A percentile compares a stretch with the other conserved stretches of the same genome.
Conservation (phyloP, 176 grass and related monocot genomes). For the Otatea glauca region DNA sequence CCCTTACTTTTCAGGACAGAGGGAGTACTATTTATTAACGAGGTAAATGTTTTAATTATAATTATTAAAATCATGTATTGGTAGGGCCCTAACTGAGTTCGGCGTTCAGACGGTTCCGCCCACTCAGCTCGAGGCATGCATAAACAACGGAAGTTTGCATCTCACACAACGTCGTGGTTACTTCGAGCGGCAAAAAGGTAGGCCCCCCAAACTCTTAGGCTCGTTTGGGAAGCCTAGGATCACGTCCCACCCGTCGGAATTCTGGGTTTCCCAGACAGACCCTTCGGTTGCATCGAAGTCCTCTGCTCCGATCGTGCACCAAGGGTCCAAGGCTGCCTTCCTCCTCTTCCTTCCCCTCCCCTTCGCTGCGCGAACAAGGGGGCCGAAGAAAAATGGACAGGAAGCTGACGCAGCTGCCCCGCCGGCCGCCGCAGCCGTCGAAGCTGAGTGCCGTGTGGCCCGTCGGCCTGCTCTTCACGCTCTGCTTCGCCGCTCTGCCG, state of each 20-base stretch:
- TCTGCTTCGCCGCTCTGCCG: constrained; percentile 58
- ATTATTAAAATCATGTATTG: too few relatives aligned
- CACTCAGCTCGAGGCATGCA: background rate
- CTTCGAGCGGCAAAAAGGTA: constrained; percentile 45
- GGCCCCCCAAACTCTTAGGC: background rate
- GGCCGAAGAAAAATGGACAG: background rate
- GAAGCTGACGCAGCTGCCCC: background rate
- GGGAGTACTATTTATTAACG: too few relatives aligned
- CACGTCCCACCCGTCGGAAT: too few relatives aligned
- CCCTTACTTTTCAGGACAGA: too few relatives aligned
- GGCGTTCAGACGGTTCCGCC: background rate
- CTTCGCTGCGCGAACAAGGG: background rate
- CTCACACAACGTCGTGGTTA: constrained; percentile 38
- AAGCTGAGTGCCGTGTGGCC: constrained; percentile 26
- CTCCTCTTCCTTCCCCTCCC: background rate
- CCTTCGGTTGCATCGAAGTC: background rate
- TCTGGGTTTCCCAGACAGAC: too few relatives aligned
- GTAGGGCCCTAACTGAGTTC: too few relatives aligned
- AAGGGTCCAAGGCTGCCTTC: background rate
- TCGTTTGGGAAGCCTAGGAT: too few relatives aligned
- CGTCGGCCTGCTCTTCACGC: constrained; percentile 30
- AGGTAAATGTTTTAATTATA: too few relatives aligned
- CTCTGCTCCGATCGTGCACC: background rate
- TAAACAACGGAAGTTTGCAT: constrained; percentile 41
- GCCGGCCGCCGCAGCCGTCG: background rate